phyloP scores from a whole-genome alignment of 345 rosid species.

The Dipteronia sinensis region DNA sequence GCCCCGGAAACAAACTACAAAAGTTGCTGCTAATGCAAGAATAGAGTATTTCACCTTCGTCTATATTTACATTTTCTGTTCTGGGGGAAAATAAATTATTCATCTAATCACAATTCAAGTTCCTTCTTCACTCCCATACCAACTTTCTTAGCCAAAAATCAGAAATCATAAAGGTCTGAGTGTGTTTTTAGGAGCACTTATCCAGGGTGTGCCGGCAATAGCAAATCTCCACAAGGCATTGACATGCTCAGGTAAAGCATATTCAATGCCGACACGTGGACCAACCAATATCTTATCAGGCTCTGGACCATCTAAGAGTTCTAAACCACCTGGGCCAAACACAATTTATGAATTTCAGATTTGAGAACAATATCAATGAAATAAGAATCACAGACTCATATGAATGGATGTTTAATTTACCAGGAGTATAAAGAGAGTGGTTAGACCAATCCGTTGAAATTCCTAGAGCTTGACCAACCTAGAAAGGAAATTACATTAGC shows the following conservation, averaged over 20 bases:
- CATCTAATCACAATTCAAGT: not conserved
- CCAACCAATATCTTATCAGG: slow-evolving; percentile 71
- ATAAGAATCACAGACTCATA: not conserved
- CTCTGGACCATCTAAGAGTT: slow-evolving; percentile 78
- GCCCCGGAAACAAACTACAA: not conserved
- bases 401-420: slow-evolving; percentile 37
- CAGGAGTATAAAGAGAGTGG: slow-evolving; percentile 80
- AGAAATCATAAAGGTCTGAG: slow-evolving; percentile 38
- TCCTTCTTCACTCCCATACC: not conserved
- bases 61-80: not conserved
- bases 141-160: not conserved
- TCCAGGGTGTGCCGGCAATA: slow-evolving; percentile 78
- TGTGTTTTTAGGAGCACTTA: slow-evolving; percentile 92
- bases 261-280: slow-evolving; percentile 93
- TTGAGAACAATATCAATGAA: slow-evolving; percentile 1
- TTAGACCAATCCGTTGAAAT: slow-evolving; percentile 85
- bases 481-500: not conserved
- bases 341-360: not conserved
- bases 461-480: slow-evolving; percentile 98
- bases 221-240: slow-evolving; percentile 93
- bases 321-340: slow-evolving; percentile 68
- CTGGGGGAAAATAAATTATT: not conserved
- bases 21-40: not conserved
- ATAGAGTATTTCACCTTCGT: not conserved
- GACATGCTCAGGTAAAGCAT: slow-evolving; percentile 77